Evolutionary conservation across 2,329 filamentous ascomycete species (phyloP), one percentile per base, ranked within the genome.

Genomic region (Claviceps sp.): DNA sequence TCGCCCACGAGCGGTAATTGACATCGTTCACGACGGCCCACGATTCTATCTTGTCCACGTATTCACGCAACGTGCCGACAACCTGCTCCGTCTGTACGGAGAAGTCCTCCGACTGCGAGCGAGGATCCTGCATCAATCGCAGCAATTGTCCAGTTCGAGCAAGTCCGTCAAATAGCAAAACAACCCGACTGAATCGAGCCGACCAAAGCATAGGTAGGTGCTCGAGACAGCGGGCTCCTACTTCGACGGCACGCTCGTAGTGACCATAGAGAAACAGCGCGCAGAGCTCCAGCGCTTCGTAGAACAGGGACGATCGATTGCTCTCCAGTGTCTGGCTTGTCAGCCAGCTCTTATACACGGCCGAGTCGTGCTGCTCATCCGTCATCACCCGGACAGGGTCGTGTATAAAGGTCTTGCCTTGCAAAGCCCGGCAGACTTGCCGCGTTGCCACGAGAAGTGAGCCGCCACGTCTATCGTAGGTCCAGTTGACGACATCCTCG

Each of bases 401-500:
- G 11, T 69, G 65, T 2, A 67, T 67, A 11, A 67, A 66, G 0
- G 87, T 90, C 64, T 89, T 90, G 51, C 87, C 87, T 62, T 89
- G 84, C 19, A 90, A 67, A 22, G 87, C 84, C 48, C 84, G 78
- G 49, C 76, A 78, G 24, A 78, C 74, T 62, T 90, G 86, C 48
- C 83, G 72, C 3, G 84, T 73, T 2, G 78, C 75, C 54, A 85
- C 78, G 6, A 90, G 69, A 50, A 89, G 71, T 0, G 81, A 80
- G 2, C 87, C 87, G 16, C 87, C 87, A 53, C 85, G 75, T 1
- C 84, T 76, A 59, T 89, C 86, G 45, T 75, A 71, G 47, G 81
- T 72, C 86, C 86, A 90, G 48, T 84, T 80, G 1, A 80, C 79
- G 53, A 87, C 78, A 56, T 89, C 86, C 55, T 89, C 78, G 55